These are phyloP conservation scores for Noccaea caerulescens DNA, from an alignment of 345 rosid species.

Conservation along the genomic window DNA sequence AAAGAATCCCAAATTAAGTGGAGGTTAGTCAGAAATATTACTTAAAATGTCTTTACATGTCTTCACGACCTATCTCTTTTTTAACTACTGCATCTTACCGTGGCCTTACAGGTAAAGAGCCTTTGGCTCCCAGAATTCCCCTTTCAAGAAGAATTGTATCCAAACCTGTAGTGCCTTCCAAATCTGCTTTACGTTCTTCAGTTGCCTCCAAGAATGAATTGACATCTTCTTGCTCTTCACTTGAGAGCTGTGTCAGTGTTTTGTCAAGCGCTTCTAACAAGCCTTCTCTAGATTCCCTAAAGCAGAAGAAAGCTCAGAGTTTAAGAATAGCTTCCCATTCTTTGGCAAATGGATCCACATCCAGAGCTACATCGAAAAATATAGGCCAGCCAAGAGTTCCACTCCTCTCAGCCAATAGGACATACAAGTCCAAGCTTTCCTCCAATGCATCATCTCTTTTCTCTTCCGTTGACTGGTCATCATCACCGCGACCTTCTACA, in stretches of 20 bases:
- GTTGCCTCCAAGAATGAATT: slow-evolving; percentile 53
- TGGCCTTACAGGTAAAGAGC: slow-evolving; percentile 58
- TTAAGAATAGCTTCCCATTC: slow-evolving; percentile 42
- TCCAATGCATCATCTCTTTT: slow-evolving; percentile 65
- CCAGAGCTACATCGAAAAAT: slow-evolving; percentile 47
- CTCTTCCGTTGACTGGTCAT: slow-evolving; percentile 82
- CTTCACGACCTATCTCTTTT: slow-evolving; percentile 7
- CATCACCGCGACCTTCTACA: slow-evolving; percentile 59
- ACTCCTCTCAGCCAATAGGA: slow-evolving; percentile 50
- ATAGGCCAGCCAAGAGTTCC: slow-evolving; percentile 48
- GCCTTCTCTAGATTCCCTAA: slow-evolving; percentile 45
- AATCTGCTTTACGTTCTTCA: slow-evolving; percentile 54
- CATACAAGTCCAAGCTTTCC: slow-evolving; percentile 53
- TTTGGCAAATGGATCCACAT: slow-evolving; percentile 45
- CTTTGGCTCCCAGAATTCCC: slow-evolving; percentile 45
- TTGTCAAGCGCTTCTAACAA: slow-evolving; percentile 54
- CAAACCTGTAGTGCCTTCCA: slow-evolving; percentile 52
- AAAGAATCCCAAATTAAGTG: slow-evolving; percentile 49
- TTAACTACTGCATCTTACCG: slow-evolving; percentile 20
- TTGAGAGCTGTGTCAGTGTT: slow-evolving; percentile 66
- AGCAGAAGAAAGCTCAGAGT: slow-evolving; percentile 48
- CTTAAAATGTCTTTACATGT: slow-evolving; percentile 11
- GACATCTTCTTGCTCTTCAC: slow-evolving; percentile 65
- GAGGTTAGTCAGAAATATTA: slow-evolving; percentile 42
- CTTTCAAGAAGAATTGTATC: slow-evolving; percentile 45